phyloP scores from a whole-genome alignment of 306 rosid species.

The Vigna radiata region DNA sequence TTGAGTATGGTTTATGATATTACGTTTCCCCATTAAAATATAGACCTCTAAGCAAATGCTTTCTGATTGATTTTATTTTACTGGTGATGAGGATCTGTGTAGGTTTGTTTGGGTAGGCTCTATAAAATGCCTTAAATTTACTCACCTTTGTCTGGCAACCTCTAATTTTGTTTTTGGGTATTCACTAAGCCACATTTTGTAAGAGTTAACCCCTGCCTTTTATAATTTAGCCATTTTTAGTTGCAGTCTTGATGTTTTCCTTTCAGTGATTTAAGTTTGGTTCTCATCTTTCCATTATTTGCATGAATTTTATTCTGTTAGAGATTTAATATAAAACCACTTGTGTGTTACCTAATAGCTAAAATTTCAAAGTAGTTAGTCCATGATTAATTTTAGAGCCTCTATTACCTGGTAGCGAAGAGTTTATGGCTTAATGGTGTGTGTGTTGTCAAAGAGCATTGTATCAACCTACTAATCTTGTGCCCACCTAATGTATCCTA shows the following conservation, averaged over 20 bases:
- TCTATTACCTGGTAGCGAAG: no score
- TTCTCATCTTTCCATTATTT: background rate
- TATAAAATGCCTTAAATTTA: conserved; percentile 8
- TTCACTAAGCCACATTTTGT: background rate
- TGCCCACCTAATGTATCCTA: no score
- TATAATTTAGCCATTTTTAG: background rate
- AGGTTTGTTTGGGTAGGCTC: background rate
- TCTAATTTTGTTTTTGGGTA: background rate
- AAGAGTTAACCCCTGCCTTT: background rate
- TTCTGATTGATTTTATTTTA: background rate
- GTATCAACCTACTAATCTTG: no score
- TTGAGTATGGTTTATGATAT: conserved; percentile 10
- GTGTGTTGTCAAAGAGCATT: no score
- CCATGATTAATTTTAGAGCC: no score
- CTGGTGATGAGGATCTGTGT: background rate
- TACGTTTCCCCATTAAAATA: conserved; percentile 28
- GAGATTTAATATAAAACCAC: background rate
- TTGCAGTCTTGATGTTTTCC: conserved; percentile 15
- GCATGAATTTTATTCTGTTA: background rate
- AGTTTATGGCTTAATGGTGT: no score
- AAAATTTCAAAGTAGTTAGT: background rate
- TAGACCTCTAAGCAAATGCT: conserved; percentile 6
- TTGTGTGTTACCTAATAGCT: background rate
- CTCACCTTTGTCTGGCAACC: conserved; percentile 1
- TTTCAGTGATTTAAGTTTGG: conserved; percentile 7